Percentiles rank a stretch among this genome's conserved stretches.
Conservation (phyloP, 805 yeast species). For the Ogataea angusta region DNA sequence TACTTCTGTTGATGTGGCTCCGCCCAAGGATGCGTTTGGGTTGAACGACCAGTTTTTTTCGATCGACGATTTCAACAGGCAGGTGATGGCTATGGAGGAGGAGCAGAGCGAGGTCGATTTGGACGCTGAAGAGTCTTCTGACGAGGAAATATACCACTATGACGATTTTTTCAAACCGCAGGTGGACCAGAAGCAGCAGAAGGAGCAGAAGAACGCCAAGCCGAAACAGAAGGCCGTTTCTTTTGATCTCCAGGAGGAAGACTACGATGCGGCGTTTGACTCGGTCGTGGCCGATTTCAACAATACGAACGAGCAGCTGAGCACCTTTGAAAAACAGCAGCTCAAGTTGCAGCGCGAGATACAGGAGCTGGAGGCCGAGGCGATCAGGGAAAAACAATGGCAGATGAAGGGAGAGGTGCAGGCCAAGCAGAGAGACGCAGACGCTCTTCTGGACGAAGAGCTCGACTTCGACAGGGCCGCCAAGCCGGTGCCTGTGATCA, state of each 20-base stretch:
- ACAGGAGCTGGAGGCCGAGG: constrained; percentile 74
- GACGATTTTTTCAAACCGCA: constrained; percentile 60
- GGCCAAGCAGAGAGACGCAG: constrained; percentile 76
- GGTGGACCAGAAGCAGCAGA: constrained; percentile 12
- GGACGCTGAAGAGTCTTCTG: constrained; percentile 50
- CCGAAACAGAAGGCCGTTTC: constrained; percentile 24
- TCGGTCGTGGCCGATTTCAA: constrained; percentile 58
- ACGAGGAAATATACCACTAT: constrained; percentile 49
- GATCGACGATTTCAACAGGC: constrained; percentile 59
- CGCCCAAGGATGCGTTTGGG: constrained; percentile 53
- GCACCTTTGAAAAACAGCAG: constrained; percentile 84
- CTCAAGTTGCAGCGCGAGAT: constrained; percentile 73
- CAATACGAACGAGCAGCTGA: constrained; percentile 41
- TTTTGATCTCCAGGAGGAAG: constrained; percentile 54
- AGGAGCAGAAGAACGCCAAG: constrained; percentile 5
- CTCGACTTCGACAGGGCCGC: constrained; percentile 90
- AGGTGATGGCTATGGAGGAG: constrained; percentile 34
- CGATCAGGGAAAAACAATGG: constrained; percentile 91
- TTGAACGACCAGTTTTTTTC: constrained; percentile 82
- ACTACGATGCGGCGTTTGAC: constrained; percentile 57
- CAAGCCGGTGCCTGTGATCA: constrained; percentile 93
- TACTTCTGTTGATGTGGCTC: constrained; percentile 23
- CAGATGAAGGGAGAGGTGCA: constrained; percentile 89
- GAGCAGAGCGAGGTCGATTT: constrained; percentile 51
- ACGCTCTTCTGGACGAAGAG: constrained; percentile 77